Conservation (phyloP, 257 asterid species). For the Avicennia marina region DNA sequence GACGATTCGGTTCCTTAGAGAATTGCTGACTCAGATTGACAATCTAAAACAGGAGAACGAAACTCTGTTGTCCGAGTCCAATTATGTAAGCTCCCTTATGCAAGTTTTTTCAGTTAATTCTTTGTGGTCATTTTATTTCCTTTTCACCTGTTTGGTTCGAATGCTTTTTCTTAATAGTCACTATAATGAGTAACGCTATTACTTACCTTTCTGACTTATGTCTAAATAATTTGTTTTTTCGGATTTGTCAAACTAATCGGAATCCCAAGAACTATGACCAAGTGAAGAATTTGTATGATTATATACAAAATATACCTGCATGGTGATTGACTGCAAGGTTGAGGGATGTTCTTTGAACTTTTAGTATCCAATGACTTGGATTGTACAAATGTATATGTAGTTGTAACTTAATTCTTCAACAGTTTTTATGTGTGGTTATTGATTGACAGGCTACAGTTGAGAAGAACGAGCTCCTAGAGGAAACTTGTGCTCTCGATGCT, state of each 20-base stretch:
- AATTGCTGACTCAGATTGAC: slow-evolving; percentile 42
- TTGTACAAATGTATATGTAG: not conserved
- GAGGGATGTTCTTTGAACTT: not conserved
- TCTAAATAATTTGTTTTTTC: too few relatives aligned
- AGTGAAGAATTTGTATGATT: too few relatives aligned
- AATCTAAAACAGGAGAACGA: slow-evolving; percentile 47
- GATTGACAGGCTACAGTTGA: slow-evolving; percentile 44
- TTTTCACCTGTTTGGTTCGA: not conserved
- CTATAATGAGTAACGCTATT: not conserved
- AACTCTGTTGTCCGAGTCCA: slow-evolving; percentile 50
- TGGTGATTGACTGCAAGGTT: too few relatives aligned
- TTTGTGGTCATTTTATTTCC: not conserved
- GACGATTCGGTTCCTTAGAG: slow-evolving; percentile 43
- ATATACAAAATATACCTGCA: too few relatives aligned
- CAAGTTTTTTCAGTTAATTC: not conserved
- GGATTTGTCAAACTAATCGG: too few relatives aligned
- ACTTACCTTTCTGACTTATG: not conserved
- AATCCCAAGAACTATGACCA: too few relatives aligned
- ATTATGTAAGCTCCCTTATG: slow-evolving; percentile 40
- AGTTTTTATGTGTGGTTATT: not conserved
- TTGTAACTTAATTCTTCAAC: not conserved
- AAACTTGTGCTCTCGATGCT: slow-evolving; percentile 43
- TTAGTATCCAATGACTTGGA: not conserved
- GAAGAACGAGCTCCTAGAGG: slow-evolving; percentile 62
- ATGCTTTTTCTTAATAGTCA: not conserved